These are phyloP conservation scores for Phytophthora meadii DNA, from an alignment of 352 stramenopile species.

Conservation along the genomic window DNA sequence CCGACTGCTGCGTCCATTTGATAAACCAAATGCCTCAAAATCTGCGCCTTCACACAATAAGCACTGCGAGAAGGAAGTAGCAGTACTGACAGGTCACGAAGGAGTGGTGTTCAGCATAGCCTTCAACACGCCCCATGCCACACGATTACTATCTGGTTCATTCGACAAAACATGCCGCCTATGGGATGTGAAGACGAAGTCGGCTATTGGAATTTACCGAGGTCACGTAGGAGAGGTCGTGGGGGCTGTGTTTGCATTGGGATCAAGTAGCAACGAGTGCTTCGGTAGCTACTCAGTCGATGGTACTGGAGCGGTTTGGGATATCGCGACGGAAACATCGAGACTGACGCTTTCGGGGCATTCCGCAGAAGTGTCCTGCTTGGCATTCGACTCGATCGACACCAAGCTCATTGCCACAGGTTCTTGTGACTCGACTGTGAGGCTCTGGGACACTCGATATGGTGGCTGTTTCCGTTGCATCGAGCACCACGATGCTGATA, in stretches of 20 bases:
- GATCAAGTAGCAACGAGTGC: constrained; percentile 23
- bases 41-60: constrained; percentile 9
- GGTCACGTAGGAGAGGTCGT: constrained; percentile 73
- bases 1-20: constrained; percentile 50
- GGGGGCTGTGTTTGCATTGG: constrained; percentile 46
- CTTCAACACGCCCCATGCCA: constrained; percentile 64
- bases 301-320: constrained; percentile 72
- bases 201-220: constrained; percentile 47
- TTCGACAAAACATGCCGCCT: constrained; percentile 84
- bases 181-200: constrained; percentile 57
- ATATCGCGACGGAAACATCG: constrained; percentile 55
- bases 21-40: background rate
- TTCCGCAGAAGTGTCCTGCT: constrained; percentile 70
- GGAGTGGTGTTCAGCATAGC: constrained; percentile 72
- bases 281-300: constrained; percentile 84
- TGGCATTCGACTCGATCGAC: constrained; percentile 59
- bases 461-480: constrained; percentile 77
- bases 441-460: constrained; percentile 77
- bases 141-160: constrained; percentile 66
- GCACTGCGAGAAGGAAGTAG: constrained; percentile 34
- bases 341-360: constrained; percentile 58
- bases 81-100: constrained; percentile 62
- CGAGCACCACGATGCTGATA: constrained; percentile 60
- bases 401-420: constrained; percentile 62
- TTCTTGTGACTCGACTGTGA: constrained; percentile 70